Percentiles rank a stretch among this genome's conserved stretches.
Evolutionary conservation across 225 moss, liverwort and hornwort species (phyloP).

Genomic region (Ulota crispa): DNA sequence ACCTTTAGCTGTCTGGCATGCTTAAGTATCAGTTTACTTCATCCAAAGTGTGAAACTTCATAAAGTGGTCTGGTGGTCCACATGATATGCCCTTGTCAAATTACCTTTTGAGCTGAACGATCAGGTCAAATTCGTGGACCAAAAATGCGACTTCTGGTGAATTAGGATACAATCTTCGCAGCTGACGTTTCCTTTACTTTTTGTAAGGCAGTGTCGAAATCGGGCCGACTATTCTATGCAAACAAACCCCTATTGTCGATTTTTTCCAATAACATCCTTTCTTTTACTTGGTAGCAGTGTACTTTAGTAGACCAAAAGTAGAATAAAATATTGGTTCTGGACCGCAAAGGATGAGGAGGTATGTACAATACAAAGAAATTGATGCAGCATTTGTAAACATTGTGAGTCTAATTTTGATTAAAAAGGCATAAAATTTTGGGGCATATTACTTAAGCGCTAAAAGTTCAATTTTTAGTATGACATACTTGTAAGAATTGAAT

Average conservation of each 20-base stretch:
- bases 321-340: too few relatives aligned
- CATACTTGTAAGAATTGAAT: too few relatives aligned
- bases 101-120: slow-evolving; percentile 13
- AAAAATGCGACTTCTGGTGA: not conserved
- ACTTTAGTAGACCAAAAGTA: too few relatives aligned
- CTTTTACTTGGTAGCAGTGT: too few relatives aligned
- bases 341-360: too few relatives aligned
- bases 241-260: not conserved
- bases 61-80: not conserved
- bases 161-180: not conserved
- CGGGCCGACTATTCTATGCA: not conserved
- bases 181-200: not conserved
- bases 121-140: not conserved
- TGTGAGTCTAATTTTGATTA: too few relatives aligned
- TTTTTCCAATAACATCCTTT: not conserved
- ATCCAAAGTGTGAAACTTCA: not conserved
- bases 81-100: not conserved
- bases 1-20: not conserved
- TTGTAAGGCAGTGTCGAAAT: not conserved
- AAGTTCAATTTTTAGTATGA: too few relatives aligned
- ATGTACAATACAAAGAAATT: too few relatives aligned
- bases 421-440: too few relatives aligned
- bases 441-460: too few relatives aligned
- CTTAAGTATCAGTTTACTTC: not conserved
- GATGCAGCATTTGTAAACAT: too few relatives aligned